These are phyloP conservation scores for Fusarium compactum DNA, from an alignment of 2,329 filamentous ascomycete species.

Conservation along the genomic window DNA sequence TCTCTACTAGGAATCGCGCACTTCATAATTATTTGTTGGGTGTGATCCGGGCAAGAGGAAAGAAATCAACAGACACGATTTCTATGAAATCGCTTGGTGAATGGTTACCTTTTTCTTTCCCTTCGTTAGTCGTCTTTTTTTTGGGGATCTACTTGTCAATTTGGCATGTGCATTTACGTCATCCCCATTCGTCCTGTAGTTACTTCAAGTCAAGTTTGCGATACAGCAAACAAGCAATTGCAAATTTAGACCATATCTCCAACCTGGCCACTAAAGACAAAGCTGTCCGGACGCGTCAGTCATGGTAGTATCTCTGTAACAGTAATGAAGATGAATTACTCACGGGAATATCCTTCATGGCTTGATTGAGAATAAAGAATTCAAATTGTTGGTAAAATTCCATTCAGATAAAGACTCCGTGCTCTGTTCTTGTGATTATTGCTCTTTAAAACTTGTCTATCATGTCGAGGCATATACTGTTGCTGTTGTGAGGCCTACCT, in stretches of 20 bases:
- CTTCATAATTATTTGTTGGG: background rate
- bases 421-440: rapidly evolving
- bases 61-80: background rate
- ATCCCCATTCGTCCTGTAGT: rapidly evolving
- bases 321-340: rapidly evolving
- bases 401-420: rapidly evolving
- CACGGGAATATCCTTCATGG: rapidly evolving
- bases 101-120: background rate
- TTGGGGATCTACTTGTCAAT: rapidly evolving
- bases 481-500: too few species aligned
- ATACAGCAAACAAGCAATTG: background rate
- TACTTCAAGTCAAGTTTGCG: background rate
- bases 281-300: rapidly evolving
- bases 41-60: background rate
- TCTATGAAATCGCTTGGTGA: too few species aligned
- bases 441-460: rapidly evolving
- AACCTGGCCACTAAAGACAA: background rate
- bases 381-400: rapidly evolving
- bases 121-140: background rate
- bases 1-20: background rate
- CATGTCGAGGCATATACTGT: background rate
- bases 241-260: background rate
- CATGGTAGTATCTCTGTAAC: background rate
- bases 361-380: too few species aligned
- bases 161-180: background rate